Evolutionary conservation across 1,284 basidiomycete genomes (phyloP), one percentile per base, ranked within the genome.

Genomic region (Gomphus bonarii): DNA sequence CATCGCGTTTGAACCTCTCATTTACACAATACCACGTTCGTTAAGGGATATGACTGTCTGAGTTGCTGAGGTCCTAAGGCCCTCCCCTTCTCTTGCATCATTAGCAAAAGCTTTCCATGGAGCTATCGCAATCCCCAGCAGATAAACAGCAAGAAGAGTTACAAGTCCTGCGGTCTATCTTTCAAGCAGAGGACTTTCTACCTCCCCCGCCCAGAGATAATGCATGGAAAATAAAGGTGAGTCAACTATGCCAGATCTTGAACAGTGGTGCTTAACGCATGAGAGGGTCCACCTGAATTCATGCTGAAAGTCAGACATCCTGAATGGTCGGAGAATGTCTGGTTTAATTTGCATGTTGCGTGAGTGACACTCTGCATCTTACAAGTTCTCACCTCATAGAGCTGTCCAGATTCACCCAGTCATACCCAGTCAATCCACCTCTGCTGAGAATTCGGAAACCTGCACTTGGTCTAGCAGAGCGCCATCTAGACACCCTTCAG

Each of bases 261-360:
- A 7, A 18, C 22, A 9, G 10, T 50, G 9, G 3, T 18, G 30
- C 10, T 46, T 42, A 54, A 44, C 3, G 33, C 9, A 20, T 31
- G 10, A 25, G 10, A 58, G 57, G 57, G 82, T 63, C 70, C 85
- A 36, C 83, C 78, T 54, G 87, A 88, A 70, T 89, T 89, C 68
- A 78, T 80, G 58, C 83, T 91, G 62, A 77, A 77, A 64, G 78
- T 90, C 38, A 67, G 74, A 18, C 82, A 89, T 66, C 82, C 83
- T 4, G 77, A 82, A 58, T 69, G 81, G 65, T 73, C 77, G 16
- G 66, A 73, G 58, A 82, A 79, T 65, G 75, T 86, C 55, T 80
- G 71, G 66, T 78, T 85, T 61, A 71, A 83, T 65, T 71, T 90
- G 57, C 79, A 84, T 66, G 78, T 80, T 62, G 87, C 81, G 86